Base-by-base conservation (phyloP, 139 green algal species). In the Klebsormidium nitens region DNA sequence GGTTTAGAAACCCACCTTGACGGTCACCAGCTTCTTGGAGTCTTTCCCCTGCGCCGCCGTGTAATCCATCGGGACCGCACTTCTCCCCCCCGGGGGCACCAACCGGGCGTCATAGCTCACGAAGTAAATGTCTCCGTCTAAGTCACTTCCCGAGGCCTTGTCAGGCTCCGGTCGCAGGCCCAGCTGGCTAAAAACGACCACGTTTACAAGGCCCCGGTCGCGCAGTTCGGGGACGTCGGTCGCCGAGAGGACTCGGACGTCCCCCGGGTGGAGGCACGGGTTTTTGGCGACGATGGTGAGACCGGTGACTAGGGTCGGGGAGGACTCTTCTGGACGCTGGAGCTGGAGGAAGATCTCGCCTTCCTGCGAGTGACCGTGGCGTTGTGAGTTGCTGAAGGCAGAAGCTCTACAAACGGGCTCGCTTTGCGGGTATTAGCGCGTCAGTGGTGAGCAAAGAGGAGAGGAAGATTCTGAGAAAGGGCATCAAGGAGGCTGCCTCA, bases 121-220 rank as follows among this genome's bases (percentile, higher is more conserved):
- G 36, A 81, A 80, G 55, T 78, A 83, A 31, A 69, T 44, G 42
- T 83, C 77, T 2, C 76, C 77, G 39, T 83, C 77, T 36, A 83
- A 40, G 62, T 83, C 77, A 5, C 65, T 56, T 3, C 77, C 77
- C 11, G 47, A 74, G n/a, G 38, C 59, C 69, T 81, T 55, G 36
- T 67, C 46, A 14, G 77, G 62, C 5, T 78, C 57, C 32, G 77
- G 47, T 37, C 63, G 57, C 39, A 55, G 14, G 28, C 77, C 77
- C 14, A 36, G 28, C 35, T 69, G 55, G 1, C 72, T 71, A 42
- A 83, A 79, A 6, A 83, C 72, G 35, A 83, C 31, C 0, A 67
- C 71, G 65, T 81, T 69, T 1, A 71, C 39, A 3, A 83, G 48
- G n/a, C n/a, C n/a, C n/a, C n/a, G n/a, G 52, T 81, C 59, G 14